Evolutionary conservation across 1,284 basidiomycete genomes (phyloP).

Genomic region (Athelia psychrophila): DNA sequence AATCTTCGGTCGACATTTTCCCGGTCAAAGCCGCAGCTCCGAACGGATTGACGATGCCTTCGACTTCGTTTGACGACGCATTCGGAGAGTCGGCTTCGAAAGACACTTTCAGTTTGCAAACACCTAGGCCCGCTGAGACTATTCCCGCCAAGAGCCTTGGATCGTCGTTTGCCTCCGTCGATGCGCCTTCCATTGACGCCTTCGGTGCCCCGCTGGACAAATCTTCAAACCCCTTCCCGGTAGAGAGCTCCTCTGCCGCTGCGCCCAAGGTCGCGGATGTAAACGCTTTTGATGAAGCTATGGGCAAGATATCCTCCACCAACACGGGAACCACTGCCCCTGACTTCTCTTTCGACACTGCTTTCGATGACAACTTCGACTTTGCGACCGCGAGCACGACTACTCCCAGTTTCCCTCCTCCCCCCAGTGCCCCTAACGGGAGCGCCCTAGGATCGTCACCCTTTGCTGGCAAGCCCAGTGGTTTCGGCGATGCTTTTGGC

Average conservation of each 20-base stretch:
- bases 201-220: slow-evolving; percentile 27
- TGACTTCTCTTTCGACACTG: slow-evolving; percentile 60
- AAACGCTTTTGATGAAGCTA: slow-evolving; percentile 72
- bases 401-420: slow-evolving; percentile 15
- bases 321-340: slow-evolving; percentile 34
- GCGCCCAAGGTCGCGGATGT: slow-evolving; percentile 40
- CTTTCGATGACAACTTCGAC: slow-evolving; percentile 89
- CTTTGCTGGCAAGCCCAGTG: slow-evolving; percentile 16
- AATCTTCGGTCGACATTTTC: slow-evolving; percentile 6
- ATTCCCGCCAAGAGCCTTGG: not conserved
- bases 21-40: slow-evolving; percentile 20
- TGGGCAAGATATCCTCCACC: slow-evolving; percentile 49
- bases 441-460: slow-evolving; percentile 4
- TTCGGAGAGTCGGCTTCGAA: slow-evolving; percentile 47
- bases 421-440: slow-evolving; percentile 11
- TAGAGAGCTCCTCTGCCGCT: slow-evolving; percentile 13
- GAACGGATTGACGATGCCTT: slow-evolving; percentile 17
- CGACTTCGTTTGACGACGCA: slow-evolving; percentile 57
- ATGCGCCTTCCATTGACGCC: slow-evolving; percentile 22
- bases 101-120: slow-evolving; percentile 3
- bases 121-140: slow-evolving; percentile 8
- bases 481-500: slow-evolving; percentile 43
- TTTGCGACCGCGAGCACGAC: slow-evolving; percentile 48
- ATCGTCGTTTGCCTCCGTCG: not conserved
- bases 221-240: slow-evolving; percentile 4